Evolutionary conservation across 805 yeast genomes (phyloP).

Genomic region (Cephaloascus albidus): DNA sequence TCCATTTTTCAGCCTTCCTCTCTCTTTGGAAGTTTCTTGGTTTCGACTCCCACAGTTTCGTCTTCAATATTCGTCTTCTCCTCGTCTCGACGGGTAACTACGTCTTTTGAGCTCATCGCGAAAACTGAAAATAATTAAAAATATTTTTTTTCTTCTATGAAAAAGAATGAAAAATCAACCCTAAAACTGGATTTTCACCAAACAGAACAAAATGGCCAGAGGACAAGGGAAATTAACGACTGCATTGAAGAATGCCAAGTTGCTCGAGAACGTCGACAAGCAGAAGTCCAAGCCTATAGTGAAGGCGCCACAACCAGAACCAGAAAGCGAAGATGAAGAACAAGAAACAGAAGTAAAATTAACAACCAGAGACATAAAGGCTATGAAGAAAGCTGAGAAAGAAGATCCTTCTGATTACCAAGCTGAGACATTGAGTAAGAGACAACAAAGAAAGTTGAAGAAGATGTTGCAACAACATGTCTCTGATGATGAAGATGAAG

Average conservation of each 20-base stretch:
- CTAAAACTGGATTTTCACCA: no score
- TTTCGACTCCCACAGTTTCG: no score
- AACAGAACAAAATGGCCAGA: neutral
- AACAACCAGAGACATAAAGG: slow-evolving; percentile 5
- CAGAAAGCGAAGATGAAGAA: slow-evolving; percentile 1
- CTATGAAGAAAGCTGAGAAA: slow-evolving; percentile 8
- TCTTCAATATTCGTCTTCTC: no score
- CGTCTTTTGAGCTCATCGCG: no score
- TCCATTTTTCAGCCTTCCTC: no score
- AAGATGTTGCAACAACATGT: slow-evolving; percentile 27
- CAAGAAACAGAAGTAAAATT: slow-evolving; percentile 1
- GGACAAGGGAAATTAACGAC: neutral
- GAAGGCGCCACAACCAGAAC: slow-evolving; percentile 1
- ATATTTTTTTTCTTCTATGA: no score
- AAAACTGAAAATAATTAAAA: no score
- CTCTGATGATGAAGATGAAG: slow-evolving; percentile 15
- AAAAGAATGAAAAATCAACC: no score
- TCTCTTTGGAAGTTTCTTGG: no score
- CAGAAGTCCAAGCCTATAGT: neutral
- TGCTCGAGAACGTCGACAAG: neutral
- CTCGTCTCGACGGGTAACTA: no score
- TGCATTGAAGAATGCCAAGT: neutral
- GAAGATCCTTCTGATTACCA: slow-evolving; percentile 29
- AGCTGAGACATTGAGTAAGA: slow-evolving; percentile 47
- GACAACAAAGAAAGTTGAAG: slow-evolving; percentile 53